These are phyloP conservation scores for Neurospora tetrasperma DNA, from an alignment of 495 filamentous ascomycete species.

Conservation along the genomic window DNA sequence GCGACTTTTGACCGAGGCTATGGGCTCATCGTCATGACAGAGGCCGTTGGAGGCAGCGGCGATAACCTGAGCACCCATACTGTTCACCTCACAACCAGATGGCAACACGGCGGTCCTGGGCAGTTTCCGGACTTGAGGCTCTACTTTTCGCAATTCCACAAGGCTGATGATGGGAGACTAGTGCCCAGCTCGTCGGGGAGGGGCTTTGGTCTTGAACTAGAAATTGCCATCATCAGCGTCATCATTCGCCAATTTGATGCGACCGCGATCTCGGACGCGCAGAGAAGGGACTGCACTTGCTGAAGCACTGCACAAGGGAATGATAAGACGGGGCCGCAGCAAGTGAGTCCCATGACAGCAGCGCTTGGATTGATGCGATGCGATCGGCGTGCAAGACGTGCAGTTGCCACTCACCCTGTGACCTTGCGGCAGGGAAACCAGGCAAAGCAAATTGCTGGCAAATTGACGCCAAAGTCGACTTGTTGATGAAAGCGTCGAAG, in stretches of 20 bases:
- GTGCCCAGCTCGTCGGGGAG: neutral
- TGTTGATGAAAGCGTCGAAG: neutral
- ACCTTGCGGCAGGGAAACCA: constrained; percentile 1
- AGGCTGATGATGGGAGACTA: neutral
- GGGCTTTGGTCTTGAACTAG: neutral
- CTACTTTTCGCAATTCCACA: neutral
- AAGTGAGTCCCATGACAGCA: neutral
- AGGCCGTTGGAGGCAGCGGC: constrained; percentile 20
- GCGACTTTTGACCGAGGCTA: constrained; percentile 30
- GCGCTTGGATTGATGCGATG: neutral
- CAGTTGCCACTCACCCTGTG: constrained; percentile 4
- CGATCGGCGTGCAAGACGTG: neutral
- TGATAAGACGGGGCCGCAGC: neutral
- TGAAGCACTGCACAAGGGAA: neutral
- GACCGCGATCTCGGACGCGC: neutral
- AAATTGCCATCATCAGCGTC: neutral
- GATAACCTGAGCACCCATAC: constrained; percentile 23
- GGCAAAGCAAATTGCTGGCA: neutral
- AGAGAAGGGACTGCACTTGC: neutral
- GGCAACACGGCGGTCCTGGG: neutral
- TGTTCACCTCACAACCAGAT: neutral
- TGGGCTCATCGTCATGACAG: constrained; percentile 12
- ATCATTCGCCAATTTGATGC: neutral
- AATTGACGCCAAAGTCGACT: neutral
- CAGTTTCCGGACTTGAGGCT: neutral